A percentile compares a stretch with the other conserved stretches of the same genome.
Conservation (phyloP, 2,329 filamentous ascomycete genomes). For the Colletotrichum aenigma region DNA sequence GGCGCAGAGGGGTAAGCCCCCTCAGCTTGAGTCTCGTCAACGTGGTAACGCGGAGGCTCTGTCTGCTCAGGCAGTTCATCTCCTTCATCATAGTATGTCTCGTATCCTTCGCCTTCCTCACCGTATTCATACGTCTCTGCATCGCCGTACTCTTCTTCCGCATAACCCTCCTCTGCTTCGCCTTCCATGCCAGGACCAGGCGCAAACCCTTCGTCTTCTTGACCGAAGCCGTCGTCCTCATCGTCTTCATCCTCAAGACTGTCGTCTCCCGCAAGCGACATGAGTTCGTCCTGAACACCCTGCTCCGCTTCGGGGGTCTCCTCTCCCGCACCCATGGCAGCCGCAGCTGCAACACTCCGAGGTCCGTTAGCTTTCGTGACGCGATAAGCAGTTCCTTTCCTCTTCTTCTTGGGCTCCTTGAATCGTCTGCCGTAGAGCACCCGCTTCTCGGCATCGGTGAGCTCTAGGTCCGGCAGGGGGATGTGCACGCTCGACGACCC, state of each 20-base stretch:
- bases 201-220: conserved; percentile 17
- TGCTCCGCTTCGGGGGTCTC: background rate
- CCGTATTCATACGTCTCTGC: conserved; percentile 27
- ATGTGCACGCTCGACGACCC: conserved; percentile 35
- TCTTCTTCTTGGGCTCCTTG: conserved; percentile 27
- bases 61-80: background rate
- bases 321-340: background rate
- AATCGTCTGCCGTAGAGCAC: conserved; percentile 36
- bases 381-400: conserved; percentile 22
- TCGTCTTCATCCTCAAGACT: conserved; percentile 35
- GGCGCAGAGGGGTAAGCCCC: conserved; percentile 4
- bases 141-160: conserved; percentile 29
- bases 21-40: background rate
- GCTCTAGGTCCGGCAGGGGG: conserved; percentile 41
- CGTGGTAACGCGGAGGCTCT: background rate
- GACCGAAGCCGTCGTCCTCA: conserved; percentile 20
- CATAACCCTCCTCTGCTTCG: conserved; percentile 20
- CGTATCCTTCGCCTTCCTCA: conserved; percentile 25
- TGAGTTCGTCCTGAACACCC: background rate
- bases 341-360: background rate
- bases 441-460: conserved; percentile 40
- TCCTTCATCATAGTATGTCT: background rate
- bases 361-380: conserved; percentile 20
- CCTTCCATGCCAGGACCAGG: background rate
- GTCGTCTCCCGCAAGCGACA: conserved; percentile 10